Percentiles rank a stretch among this genome's conserved stretches.
Evolutionary conservation across 805 yeast genomes (phyloP).

Genomic region (Lachancea dasiensis): DNA sequence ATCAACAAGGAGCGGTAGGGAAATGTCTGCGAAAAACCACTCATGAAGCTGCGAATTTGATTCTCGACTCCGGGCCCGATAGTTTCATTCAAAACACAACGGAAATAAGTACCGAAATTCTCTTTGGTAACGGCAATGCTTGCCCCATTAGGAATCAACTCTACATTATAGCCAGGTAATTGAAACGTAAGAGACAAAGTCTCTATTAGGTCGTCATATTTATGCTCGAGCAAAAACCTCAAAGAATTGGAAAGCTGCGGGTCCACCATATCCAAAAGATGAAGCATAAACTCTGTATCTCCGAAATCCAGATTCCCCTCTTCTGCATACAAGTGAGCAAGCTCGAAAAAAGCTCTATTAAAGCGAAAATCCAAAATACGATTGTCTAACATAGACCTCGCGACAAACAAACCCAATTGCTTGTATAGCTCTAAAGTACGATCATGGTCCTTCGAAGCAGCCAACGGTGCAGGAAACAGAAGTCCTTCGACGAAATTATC

Average conservation of each 20-base stretch:
- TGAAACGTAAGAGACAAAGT: slow-evolving; percentile 59
- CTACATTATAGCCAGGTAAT: slow-evolving; percentile 69
- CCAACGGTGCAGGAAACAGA: slow-evolving; percentile 68
- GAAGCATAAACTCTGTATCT: slow-evolving; percentile 23
- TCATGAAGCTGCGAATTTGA: slow-evolving; percentile 64
- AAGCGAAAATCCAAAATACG: slow-evolving; percentile 79
- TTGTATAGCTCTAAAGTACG: slow-evolving; percentile 50
- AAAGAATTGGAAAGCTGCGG: slow-evolving; percentile 53
- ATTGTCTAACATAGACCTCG: slow-evolving; percentile 82
- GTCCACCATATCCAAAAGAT: slow-evolving; percentile 49
- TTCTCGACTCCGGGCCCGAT: slow-evolving; percentile 55
- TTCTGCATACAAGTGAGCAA: slow-evolving; percentile 37
- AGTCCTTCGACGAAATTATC: slow-evolving; percentile 44
- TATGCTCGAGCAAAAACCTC: slow-evolving; percentile 41
- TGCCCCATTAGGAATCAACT: slow-evolving; percentile 52
- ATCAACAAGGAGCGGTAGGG: slow-evolving; percentile 68
- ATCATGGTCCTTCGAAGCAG: slow-evolving; percentile 30
- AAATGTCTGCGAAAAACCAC: slow-evolving; percentile 79
- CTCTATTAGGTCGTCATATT: slow-evolving; percentile 27
- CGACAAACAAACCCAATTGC: slow-evolving; percentile 75
- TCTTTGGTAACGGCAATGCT: slow-evolving; percentile 41
- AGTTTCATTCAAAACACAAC: slow-evolving; percentile 49
- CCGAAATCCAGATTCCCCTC: slow-evolving; percentile 4
- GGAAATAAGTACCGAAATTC: slow-evolving; percentile 56
- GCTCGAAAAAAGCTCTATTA: slow-evolving; percentile 61